A percentile compares a stretch with the other conserved stretches of the same genome.
phyloP scores from a whole-genome alignment of 257 asterid genomes.

The Solanum acaule region DNA sequence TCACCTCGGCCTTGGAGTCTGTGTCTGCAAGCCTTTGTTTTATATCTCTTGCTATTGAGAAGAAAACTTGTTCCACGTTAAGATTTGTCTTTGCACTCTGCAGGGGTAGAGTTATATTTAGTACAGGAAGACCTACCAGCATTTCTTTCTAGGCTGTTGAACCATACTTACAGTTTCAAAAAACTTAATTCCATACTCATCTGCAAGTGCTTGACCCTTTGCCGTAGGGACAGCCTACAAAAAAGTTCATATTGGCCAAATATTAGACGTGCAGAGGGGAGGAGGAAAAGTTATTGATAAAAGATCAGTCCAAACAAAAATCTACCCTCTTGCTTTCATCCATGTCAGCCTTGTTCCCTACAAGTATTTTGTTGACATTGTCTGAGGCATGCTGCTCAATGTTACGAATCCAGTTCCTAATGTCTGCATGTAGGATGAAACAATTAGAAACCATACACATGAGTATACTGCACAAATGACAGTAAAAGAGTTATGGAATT shows the following conservation, averaged over 20 bases:
- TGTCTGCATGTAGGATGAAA: constrained; percentile 14
- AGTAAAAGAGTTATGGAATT: background rate
- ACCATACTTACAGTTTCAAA: constrained; percentile 13
- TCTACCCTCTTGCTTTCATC: constrained; percentile 39
- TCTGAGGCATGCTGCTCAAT: constrained; percentile 43
- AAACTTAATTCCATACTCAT: constrained; percentile 13
- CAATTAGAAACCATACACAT: background rate
- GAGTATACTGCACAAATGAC: background rate
- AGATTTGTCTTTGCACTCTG: constrained; percentile 42
- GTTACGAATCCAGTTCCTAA: constrained; percentile 38
- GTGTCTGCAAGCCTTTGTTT: constrained; percentile 39
- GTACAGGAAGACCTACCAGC: background rate
- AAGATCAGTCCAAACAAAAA: background rate
- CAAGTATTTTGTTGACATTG: constrained; percentile 35
- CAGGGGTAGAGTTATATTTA: background rate
- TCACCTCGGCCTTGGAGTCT: constrained; percentile 30
- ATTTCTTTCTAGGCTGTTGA: background rate
- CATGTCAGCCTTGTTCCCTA: constrained; percentile 43
- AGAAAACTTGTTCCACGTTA: constrained; percentile 39
- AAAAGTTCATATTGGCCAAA: background rate
- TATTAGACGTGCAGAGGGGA: background rate
- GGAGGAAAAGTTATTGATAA: background rate
- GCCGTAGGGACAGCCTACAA: constrained; percentile 19
- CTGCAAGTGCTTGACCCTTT: constrained; percentile 19
- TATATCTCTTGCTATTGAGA: constrained; percentile 31